Percentiles rank a stretch among this genome's conserved stretches.
Conservation (phyloP, 495 filamentous ascomycete species). For the Penicillium simplicissimum region DNA sequence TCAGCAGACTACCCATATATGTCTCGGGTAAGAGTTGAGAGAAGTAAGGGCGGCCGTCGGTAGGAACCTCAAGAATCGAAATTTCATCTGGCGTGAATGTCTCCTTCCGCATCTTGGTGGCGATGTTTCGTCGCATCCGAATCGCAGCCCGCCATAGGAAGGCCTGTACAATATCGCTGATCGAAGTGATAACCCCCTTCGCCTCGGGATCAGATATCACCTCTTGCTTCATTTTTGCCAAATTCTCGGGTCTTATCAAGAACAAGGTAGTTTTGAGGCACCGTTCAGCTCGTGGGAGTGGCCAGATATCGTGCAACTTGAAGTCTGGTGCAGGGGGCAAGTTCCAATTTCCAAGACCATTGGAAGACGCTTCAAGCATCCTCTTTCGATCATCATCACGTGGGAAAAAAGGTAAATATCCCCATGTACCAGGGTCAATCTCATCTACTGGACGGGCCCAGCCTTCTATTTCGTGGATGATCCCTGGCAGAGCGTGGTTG, state of each 20-base stretch:
- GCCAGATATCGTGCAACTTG: slow-evolving; percentile 9
- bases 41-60: slow-evolving; percentile 9
- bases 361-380: background rate
- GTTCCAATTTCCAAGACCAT: background rate
- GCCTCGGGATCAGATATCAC: slow-evolving; percentile 10
- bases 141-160: slow-evolving; percentile 9
- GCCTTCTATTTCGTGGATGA: slow-evolving; percentile 11
- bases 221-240: slow-evolving; percentile 14
- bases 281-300: slow-evolving; percentile 10
- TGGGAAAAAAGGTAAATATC: slow-evolving; percentile 7
- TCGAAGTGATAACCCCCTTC: slow-evolving; percentile 9
- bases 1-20: slow-evolving; percentile 12
- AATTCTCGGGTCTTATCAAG: slow-evolving; percentile 4
- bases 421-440: slow-evolving; percentile 14
- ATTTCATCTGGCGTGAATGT: slow-evolving; percentile 6
- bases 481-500: slow-evolving; percentile 7
- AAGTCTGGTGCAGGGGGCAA: slow-evolving; percentile 4
- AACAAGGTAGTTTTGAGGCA: slow-evolving; percentile 10
- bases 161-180: slow-evolving; percentile 6
- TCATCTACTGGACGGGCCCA: slow-evolving; percentile 9
- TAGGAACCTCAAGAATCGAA: slow-evolving; percentile 9
- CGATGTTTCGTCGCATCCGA: background rate
- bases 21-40: background rate
- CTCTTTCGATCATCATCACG: slow-evolving; percentile 1
- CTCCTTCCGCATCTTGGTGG: too few relatives aligned